Base-by-base conservation (phyloP, 805 yeast species). In the Myxozyma neotropica region DNA sequence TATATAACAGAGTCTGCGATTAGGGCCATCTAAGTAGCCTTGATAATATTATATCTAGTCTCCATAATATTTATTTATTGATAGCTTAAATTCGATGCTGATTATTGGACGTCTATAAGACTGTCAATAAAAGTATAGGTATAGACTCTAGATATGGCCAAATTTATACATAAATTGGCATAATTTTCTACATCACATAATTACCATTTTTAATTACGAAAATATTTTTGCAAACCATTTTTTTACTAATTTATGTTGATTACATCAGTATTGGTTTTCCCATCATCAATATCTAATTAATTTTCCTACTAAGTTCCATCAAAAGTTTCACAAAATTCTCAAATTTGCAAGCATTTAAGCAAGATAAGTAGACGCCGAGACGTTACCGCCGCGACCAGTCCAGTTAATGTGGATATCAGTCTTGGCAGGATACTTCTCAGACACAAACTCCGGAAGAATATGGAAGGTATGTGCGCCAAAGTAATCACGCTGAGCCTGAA, bases 401-500 rank as follows among this genome's bases (percentile, higher is more conserved):
- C 99, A 93, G 94, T 93, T 93, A 74, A 94, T 83, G 81, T 93
- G 99, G 78, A 93, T 87, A 81, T 87, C 85, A 69, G 83, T 79
- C 72, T 83, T 94, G 68, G 78, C 85, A 80, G 94, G 93, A 79
- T 88, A 83, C 74, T 78, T 78, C 55, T 80, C 90, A 74, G 83
- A 81, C 71, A 90, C 96, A 71, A 71, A 76, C 78, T 93, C 94
- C 71, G 96, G 96, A 75, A 91, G 81, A 67, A 94, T 95, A 78
- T 84, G 84, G 91, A 94, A 93, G 74, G 99, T 94, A 85, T 93
- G 99, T 68, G 99, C 98, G 80, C 99, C 99, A 74, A 93, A 93
- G 89, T 91, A 93, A 78, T 93, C 99, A 84, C 99, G 90, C 85
- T 93, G 99, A 73, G 98, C 99, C 83, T 93, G 99, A 76, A 93